Evolutionary conservation across 305 asterid species (phyloP), one percentile per base, ranked within the genome.

Genomic region (Lippia alba): DNA sequence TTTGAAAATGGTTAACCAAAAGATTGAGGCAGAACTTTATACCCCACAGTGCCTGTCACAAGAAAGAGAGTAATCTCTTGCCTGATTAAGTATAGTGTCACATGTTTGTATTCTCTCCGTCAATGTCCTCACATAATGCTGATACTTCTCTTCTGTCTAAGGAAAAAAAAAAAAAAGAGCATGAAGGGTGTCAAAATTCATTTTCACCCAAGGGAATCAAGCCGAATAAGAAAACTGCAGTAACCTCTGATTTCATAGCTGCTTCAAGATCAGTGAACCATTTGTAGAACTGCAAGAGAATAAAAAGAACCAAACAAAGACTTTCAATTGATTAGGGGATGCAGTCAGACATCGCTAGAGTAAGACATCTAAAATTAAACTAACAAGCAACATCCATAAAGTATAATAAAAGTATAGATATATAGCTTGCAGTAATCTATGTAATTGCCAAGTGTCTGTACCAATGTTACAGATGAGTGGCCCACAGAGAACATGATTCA

Each of bases 181-280:
- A 4, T 0, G 33, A 64, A 39, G 63, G 12, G 65, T 66, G 56
- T 67, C 18, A 70, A 62, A 55, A 70, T 33, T 12, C 69, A 73
- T 20, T 51, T 16, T 49, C 67, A 64, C 24, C 50, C 41, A 71
- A 76, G n/a, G 19, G 60, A 64, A 79, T 58, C 32, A 59, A 16
- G 30, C 16, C 48, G 41, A 36, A 51, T 46, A 15, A 67, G 49
- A 58, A 76, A 75, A 56, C 59, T 49, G 39, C 69, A 61, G 81
- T 56, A 77, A 94, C 99, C 98, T 94, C 98, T 74, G 97, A 94
- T 85, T 92, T 94, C 99, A 92, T 92, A 86, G 97, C 96, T 74
- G 96, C 97, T 86, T 94, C 98, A 64, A 94, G 96, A 74, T 86
- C 94, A 41, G 89, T 77, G 78, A 91, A 94, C 99, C 99, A 94